These are phyloP conservation scores for Beauveria scarabaeidicola DNA, from an alignment of 2,329 filamentous ascomycete genomes.

Conservation along the genomic window DNA sequence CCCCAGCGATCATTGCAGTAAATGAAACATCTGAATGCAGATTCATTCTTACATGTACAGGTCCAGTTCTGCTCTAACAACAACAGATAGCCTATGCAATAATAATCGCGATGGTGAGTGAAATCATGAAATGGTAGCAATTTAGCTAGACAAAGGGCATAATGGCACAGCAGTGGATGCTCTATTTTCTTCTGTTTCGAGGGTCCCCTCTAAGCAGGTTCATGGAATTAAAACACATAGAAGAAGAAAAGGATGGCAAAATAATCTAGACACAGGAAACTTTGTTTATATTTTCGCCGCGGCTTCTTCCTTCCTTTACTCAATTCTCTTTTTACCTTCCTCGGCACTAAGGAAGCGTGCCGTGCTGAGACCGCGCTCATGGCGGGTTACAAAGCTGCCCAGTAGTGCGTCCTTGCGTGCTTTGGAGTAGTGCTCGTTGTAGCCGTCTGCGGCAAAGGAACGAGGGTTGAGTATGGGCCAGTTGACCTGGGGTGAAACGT, in stretches of 20 bases:
- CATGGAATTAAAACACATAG: background rate
- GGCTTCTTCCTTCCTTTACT: constrained; percentile 39
- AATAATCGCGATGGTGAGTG: no score
- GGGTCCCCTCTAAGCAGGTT: background rate
- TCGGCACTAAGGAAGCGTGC: constrained; percentile 77
- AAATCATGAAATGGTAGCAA: background rate
- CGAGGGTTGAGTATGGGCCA: constrained; percentile 95
- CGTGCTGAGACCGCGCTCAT: constrained; percentile 78
- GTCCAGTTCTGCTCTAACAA: background rate
- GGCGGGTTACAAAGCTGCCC: constrained; percentile 57
- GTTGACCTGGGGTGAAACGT: constrained; percentile 60
- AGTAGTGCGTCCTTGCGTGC: constrained; percentile 76
- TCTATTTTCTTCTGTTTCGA: background rate
- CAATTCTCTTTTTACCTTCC: constrained; percentile 97
- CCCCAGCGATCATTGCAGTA: background rate
- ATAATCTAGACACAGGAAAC: background rate
- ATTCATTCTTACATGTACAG: no score
- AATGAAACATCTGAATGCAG: background rate
- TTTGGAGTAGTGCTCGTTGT: constrained; percentile 75
- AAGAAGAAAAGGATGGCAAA: background rate
- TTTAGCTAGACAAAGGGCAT: background rate
- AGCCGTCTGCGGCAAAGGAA: constrained; percentile 77
- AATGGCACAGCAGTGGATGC: background rate
- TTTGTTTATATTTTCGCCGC: constrained; percentile 9
- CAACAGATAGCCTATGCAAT: background rate